A percentile compares a stretch with the other conserved stretches of the same genome.
These are phyloP conservation scores for Parathielavia hyrcaniae DNA, from an alignment of 495 filamentous ascomycete species.

Conservation along the genomic window DNA sequence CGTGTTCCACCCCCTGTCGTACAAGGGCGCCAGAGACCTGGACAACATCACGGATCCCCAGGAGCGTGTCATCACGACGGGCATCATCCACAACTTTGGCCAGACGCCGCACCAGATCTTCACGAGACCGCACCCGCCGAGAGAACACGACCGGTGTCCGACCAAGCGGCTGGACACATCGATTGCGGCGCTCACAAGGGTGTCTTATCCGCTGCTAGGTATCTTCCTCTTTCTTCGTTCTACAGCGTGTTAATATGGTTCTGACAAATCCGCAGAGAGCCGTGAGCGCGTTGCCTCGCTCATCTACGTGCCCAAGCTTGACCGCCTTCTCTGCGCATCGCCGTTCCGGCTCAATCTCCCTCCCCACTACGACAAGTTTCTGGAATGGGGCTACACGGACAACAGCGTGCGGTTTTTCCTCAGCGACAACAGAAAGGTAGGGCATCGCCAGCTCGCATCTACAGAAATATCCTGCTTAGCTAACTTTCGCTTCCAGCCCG, in stretches of 20 bases:
- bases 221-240: conserved; percentile 1
- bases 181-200: conserved; percentile 66
- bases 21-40: conserved; percentile 86
- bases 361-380: conserved; percentile 77
- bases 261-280: conserved; percentile 49
- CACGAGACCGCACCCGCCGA: conserved; percentile 63
- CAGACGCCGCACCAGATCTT: conserved; percentile 97
- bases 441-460: neutral
- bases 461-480: neutral
- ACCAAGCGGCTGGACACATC: conserved; percentile 68
- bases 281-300: conserved; percentile 74
- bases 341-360: conserved; percentile 80
- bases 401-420: conserved; percentile 85
- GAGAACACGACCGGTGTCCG: conserved; percentile 59
- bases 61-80: conserved; percentile 78
- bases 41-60: conserved; percentile 85
- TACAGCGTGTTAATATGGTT: neutral
- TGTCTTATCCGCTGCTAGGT: conserved; percentile 74
- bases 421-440: conserved; percentile 63
- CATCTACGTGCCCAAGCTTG: conserved; percentile 69
- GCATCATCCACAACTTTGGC: conserved; percentile 97
- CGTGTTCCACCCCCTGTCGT: conserved; percentile 92
- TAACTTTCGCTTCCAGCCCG: conserved; percentile 32
- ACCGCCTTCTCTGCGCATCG: conserved; percentile 77
- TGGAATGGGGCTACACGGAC: conserved; percentile 96